Conservation (phyloP, 768 basidiomycete genomes). For the Pleurotus tuber-regium region DNA sequence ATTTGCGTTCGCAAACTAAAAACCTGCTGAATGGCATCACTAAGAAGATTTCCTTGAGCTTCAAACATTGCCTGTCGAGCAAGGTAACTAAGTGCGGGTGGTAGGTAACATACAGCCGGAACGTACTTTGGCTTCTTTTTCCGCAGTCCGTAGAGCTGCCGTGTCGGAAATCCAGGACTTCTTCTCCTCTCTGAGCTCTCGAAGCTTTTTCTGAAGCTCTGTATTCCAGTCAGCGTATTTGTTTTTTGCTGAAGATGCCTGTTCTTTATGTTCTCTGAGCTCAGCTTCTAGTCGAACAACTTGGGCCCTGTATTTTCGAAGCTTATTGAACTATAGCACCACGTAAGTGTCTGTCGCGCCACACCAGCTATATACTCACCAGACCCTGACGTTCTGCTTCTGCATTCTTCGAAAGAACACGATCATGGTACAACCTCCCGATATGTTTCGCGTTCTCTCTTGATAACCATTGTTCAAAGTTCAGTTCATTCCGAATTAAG, state of each 20-base stretch:
- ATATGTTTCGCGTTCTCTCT: slow-evolving; percentile 82
- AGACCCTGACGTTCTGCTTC: slow-evolving; percentile 81
- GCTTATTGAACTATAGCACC: slow-evolving; percentile 65
- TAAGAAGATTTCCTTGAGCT: slow-evolving; percentile 67
- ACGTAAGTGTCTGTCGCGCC: background rate
- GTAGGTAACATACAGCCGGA: slow-evolving; percentile 1
- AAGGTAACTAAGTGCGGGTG: background rate
- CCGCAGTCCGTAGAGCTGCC: slow-evolving; percentile 60
- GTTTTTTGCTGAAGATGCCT: slow-evolving; percentile 69
- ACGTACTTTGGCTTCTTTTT: slow-evolving; percentile 67
- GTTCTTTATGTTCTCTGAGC: slow-evolving; percentile 68
- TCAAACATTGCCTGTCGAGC: slow-evolving; percentile 54
- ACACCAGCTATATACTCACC: slow-evolving; percentile 38
- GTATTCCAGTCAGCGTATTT: slow-evolving; percentile 84
- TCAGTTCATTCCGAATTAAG: slow-evolving; percentile 75
- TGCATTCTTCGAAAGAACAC: slow-evolving; percentile 66
- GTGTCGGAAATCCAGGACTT: slow-evolving; percentile 73
- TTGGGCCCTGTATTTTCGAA: slow-evolving; percentile 72
- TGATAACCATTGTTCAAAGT: slow-evolving; percentile 83
- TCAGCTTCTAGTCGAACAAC: slow-evolving; percentile 67
- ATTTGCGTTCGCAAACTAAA: slow-evolving; percentile 72
- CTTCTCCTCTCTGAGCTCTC: slow-evolving; percentile 76
- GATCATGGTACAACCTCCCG: slow-evolving; percentile 74
- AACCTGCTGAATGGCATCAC: slow-evolving; percentile 65
- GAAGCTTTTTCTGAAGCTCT: slow-evolving; percentile 75